Evolutionary conservation across 106 monocot species (phyloP).

Genomic region (Posidonia australis): DNA sequence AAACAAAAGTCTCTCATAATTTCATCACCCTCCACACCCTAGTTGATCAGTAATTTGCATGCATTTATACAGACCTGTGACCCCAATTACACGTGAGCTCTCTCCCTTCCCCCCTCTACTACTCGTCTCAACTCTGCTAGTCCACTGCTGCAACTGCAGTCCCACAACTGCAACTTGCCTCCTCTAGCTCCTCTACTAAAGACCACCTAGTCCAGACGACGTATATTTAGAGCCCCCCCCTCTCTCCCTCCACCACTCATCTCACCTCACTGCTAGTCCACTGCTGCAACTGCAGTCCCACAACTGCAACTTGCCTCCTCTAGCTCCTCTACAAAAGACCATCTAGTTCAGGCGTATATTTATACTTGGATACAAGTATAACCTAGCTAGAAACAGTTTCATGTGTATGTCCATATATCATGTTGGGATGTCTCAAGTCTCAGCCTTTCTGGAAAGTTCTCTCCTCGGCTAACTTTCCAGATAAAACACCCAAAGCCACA

Average conservation of each 20-base stretch:
- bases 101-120: background rate
- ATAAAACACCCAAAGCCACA: slow-evolving; percentile 1
- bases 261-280: background rate
- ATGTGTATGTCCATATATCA: background rate
- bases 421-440: slow-evolving; percentile 2
- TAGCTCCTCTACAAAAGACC: background rate
- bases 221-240: background rate
- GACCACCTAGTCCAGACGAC: too few relatives aligned
- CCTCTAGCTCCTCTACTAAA: background rate
- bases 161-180: background rate
- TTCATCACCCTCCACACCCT: slow-evolving; percentile 1
- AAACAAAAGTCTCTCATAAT: slow-evolving; percentile 12
- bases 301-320: background rate
- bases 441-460: background rate
- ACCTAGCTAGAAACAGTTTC: too few relatives aligned
- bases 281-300: background rate
- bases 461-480: background rate
- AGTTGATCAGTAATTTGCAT: slow-evolving; percentile 10
- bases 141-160: background rate
- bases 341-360: too few relatives aligned
- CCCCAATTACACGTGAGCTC: slow-evolving; percentile 6
- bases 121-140: background rate
- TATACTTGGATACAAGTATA: too few relatives aligned
- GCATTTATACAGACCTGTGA: slow-evolving; percentile 6
- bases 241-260: background rate